Conservation (phyloP, 2,329 filamentous ascomycete genomes). For the Phyllosticta citrichinensis region DNA sequence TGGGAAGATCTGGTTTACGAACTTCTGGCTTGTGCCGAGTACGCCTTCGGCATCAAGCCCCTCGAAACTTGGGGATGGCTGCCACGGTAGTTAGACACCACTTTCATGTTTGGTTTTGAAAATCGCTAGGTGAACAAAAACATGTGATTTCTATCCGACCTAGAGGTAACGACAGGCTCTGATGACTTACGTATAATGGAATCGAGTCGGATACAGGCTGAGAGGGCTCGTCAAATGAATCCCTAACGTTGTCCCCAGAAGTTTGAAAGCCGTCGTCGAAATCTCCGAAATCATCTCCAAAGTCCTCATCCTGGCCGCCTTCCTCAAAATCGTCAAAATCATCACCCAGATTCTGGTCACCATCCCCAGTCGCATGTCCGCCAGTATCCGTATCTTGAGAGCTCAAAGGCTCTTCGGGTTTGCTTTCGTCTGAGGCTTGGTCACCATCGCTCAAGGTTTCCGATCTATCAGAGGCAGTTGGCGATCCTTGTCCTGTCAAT, state of each 20-base stretch:
- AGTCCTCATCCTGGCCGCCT: slow-evolving; percentile 40
- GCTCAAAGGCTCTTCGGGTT: slow-evolving; percentile 7
- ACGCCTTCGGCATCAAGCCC: slow-evolving; percentile 52
- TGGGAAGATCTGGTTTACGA: slow-evolving; percentile 51
- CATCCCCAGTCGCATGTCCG: slow-evolving; percentile 41
- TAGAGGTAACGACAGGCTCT: slow-evolving; percentile 22
- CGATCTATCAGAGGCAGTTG: slow-evolving; percentile 44
- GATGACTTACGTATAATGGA: slow-evolving; percentile 39
- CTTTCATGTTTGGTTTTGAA: slow-evolving; percentile 5
- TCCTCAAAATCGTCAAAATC: slow-evolving; percentile 58
- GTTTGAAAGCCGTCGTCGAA: slow-evolving; percentile 18
- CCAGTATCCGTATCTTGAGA: slow-evolving; percentile 17
- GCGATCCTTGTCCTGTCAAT: slow-evolving; percentile 54
- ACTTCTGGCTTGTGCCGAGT: slow-evolving; percentile 50
- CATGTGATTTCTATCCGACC: not conserved
- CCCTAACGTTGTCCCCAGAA: slow-evolving; percentile 24
- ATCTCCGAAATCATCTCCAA: slow-evolving; percentile 42
- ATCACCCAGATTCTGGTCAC: slow-evolving; percentile 62
- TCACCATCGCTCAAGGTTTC: slow-evolving; percentile 27
- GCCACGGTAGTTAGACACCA: slow-evolving; percentile 12
- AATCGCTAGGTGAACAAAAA: not conserved
- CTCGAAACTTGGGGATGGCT: slow-evolving; percentile 61
- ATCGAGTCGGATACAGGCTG: slow-evolving; percentile 31
- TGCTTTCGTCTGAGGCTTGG: slow-evolving; percentile 12
- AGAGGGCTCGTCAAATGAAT: slow-evolving; percentile 29